These are phyloP conservation scores for Holtermannia corniformis DNA, from an alignment of 768 basidiomycete species.

Conservation along the genomic window DNA sequence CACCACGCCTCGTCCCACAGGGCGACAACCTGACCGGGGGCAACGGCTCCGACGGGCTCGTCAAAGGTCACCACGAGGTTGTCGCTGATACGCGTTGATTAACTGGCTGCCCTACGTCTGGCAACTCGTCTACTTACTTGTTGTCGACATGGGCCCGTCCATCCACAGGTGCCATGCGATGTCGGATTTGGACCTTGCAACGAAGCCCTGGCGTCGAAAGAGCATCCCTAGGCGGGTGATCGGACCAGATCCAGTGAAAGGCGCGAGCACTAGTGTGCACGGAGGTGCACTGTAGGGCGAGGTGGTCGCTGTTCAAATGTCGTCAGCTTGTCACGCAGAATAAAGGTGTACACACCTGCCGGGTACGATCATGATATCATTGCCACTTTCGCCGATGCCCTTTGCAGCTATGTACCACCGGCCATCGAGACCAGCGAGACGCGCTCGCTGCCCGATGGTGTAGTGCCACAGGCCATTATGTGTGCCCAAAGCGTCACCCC, in stretches of 20 bases:
- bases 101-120: neutral
- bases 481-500: neutral
- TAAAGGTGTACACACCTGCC: conserved; percentile 49
- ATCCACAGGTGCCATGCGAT: conserved; percentile 53
- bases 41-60: conserved; percentile 56
- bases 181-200: conserved; percentile 56
- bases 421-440: conserved; percentile 53
- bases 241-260: conserved; percentile 72
- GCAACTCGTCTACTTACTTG: too few species aligned
- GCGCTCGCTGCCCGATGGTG: conserved; percentile 74
- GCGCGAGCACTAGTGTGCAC: conserved; percentile 41
- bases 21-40: conserved; percentile 70
- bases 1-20: conserved; percentile 69
- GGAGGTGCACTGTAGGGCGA: conserved; percentile 46
- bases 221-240: conserved; percentile 47
- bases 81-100: conserved; percentile 13
- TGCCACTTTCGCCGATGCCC: conserved; percentile 46
- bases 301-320: conserved; percentile 55
- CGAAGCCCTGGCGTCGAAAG: conserved; percentile 46
- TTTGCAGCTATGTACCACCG: conserved; percentile 69
- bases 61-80: conserved; percentile 51
- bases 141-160: conserved; percentile 46
- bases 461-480: conserved; percentile 76
- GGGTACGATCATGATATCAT: conserved; percentile 67
- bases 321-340: neutral